phyloP scores from a whole-genome alignment of 2,329 filamentous ascomycete species.

The Fusarium sp. region DNA sequence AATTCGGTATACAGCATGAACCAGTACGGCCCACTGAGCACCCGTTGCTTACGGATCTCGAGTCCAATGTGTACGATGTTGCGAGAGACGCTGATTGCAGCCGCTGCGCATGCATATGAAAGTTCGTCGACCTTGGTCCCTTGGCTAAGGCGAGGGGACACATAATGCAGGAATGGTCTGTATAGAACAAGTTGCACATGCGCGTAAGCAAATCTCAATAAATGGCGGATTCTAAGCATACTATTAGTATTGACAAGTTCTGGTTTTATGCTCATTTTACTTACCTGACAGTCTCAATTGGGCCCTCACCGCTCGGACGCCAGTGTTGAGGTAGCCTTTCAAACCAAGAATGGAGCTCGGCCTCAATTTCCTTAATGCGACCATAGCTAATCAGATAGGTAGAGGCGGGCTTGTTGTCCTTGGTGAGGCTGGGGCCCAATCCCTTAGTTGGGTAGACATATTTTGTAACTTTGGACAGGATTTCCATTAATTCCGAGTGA shows the following conservation, averaged over 20 bases:
- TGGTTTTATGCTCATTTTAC: conserved; percentile 39
- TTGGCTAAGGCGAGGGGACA: conserved; percentile 71
- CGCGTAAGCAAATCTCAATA: conserved; percentile 82
- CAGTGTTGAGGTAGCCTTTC: conserved; percentile 78
- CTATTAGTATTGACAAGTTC: conserved; percentile 10
- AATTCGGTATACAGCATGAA: conserved; percentile 88
- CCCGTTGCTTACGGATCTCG: conserved; percentile 78
- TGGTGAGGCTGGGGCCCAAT: conserved; percentile 58
- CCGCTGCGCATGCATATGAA: conserved; percentile 78
- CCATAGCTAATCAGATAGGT: conserved; percentile 72
- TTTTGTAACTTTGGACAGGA: conserved; percentile 72
- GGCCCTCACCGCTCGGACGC: conserved; percentile 81
- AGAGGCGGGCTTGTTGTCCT: conserved; percentile 56
- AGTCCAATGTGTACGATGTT: conserved; percentile 85
- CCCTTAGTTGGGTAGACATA: conserved; percentile 73
- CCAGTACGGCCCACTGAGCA: conserved; percentile 87
- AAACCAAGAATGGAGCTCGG: conserved; percentile 71
- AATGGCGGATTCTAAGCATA: conserved; percentile 69
- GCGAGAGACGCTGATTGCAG: conserved; percentile 69
- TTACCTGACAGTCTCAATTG: conserved; percentile 80
- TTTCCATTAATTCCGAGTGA: conserved; percentile 71
- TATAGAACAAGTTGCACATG: conserved; percentile 87
- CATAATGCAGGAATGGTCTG: conserved; percentile 84
- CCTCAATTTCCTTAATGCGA: conserved; percentile 72
- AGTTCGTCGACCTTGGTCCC: conserved; percentile 75